These are phyloP conservation scores for Cadophora malorum DNA, from an alignment of 2,329 filamentous ascomycete genomes.

Conservation along the genomic window DNA sequence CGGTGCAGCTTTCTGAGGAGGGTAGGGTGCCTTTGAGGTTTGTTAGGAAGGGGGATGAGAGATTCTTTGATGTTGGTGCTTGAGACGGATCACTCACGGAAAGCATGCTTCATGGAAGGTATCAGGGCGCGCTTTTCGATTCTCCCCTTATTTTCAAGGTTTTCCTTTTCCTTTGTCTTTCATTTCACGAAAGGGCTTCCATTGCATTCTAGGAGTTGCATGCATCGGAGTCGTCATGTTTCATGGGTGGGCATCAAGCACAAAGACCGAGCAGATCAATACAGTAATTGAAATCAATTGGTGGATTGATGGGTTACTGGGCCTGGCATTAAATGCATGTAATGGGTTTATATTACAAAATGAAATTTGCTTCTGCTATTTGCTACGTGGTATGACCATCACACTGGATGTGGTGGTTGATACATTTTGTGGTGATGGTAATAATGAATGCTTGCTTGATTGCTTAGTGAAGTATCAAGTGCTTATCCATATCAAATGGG, in stretches of 20 bases:
- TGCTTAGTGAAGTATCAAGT: too few species aligned
- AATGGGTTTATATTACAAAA: not conserved
- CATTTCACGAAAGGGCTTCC: not conserved
- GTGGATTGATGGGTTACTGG: not conserved
- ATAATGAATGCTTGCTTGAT: not conserved
- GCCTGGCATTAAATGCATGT: not conserved
- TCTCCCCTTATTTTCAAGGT: too few species aligned
- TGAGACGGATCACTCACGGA: not conserved
- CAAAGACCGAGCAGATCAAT: not conserved
- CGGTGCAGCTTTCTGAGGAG: conserved; percentile 17
- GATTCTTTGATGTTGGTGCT: conserved; percentile 13
- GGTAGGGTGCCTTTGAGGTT: conserved; percentile 16
- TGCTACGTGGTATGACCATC: not conserved
- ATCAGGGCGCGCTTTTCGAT: too few species aligned
- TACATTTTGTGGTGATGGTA: not conserved
- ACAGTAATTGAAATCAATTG: not conserved
- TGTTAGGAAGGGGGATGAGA: conserved; percentile 21
- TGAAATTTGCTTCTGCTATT: not conserved
- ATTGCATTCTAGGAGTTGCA: conserved; percentile 11
- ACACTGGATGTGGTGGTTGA: not conserved
- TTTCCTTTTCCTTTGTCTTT: not conserved
- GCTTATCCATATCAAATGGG: too few species aligned
- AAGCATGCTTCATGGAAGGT: not conserved
- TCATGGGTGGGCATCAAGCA: not conserved
- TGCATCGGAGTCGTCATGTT: not conserved